phyloP scores from a whole-genome alignment of 495 filamentous ascomycete genomes.

The Penicillium atrosanguineum region DNA sequence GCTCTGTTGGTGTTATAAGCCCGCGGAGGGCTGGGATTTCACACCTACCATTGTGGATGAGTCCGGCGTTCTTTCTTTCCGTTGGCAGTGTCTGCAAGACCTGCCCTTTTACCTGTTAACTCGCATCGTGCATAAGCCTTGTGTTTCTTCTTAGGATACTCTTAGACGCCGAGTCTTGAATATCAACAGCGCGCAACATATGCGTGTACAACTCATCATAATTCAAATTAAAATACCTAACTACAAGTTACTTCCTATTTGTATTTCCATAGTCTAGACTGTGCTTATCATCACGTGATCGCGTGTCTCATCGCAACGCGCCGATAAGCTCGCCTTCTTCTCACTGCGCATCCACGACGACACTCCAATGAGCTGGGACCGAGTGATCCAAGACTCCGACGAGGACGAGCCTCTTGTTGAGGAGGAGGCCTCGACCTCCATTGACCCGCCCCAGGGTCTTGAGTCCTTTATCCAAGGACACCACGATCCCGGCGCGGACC shows the following conservation, averaged over 20 bases:
- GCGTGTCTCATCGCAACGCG: slow-evolving; percentile 31
- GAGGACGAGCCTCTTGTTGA: slow-evolving; percentile 43
- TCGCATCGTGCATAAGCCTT: slow-evolving; percentile 23
- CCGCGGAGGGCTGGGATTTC: slow-evolving; percentile 4
- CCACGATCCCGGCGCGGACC: slow-evolving; percentile 13
- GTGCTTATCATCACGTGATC: slow-evolving; percentile 37
- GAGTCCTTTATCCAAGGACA: slow-evolving; percentile 16
- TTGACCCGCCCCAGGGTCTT: slow-evolving; percentile 15
- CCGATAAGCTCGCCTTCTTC: slow-evolving; percentile 16
- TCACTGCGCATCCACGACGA: slow-evolving; percentile 1
- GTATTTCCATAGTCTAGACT: not conserved
- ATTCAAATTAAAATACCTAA: not conserved
- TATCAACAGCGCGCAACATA: not conserved
- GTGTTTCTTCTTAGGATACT: slow-evolving; percentile 12
- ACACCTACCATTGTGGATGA: slow-evolving; percentile 5
- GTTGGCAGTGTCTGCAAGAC: slow-evolving; percentile 1
- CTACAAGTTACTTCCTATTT: not conserved
- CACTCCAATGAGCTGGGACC: slow-evolving; percentile 31
- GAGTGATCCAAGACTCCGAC: slow-evolving; percentile 52
- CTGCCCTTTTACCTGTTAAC: slow-evolving; percentile 6
- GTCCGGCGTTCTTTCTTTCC: slow-evolving; percentile 5
- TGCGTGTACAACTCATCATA: not conserved
- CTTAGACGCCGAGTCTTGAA: not conserved
- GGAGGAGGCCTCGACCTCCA: slow-evolving; percentile 23
- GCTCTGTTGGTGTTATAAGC: slow-evolving; percentile 4